Percentiles rank a stretch among this genome's conserved stretches.
phyloP scores from a whole-genome alignment of 306 rosid genomes.

The Datisca glomerata region DNA sequence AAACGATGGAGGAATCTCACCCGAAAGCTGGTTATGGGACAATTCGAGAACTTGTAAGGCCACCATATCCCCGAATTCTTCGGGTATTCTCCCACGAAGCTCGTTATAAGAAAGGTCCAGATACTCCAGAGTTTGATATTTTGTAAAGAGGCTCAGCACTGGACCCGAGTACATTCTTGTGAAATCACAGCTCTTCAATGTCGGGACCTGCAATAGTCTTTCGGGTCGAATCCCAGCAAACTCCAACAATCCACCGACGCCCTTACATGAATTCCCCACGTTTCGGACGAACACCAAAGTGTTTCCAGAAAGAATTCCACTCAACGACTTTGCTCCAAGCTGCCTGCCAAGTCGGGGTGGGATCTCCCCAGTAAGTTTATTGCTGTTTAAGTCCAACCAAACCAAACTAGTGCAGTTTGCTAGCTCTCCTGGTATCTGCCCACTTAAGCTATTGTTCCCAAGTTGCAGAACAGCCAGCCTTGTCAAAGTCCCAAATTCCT shows the following conservation, averaged over 20 bases:
- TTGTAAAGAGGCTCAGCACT: constrained; percentile 72
- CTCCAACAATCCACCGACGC: constrained; percentile 91
- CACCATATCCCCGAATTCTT: constrained; percentile 86
- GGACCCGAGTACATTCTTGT: constrained; percentile 84
- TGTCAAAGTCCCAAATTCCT: constrained; percentile 61
- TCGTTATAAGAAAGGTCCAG: constrained; percentile 89
- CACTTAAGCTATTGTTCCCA: constrained; percentile 78
- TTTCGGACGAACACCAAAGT: constrained; percentile 86
- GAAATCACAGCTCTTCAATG: constrained; percentile 81
- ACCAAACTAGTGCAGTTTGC: constrained; percentile 84
- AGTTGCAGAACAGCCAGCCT: constrained; percentile 88
- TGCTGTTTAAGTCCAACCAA: constrained; percentile 98
- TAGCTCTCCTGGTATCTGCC: constrained; percentile 76
- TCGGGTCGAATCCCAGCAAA: constrained; percentile 85
- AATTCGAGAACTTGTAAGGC: constrained; percentile 88
- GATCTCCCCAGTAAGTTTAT: constrained; percentile 88
- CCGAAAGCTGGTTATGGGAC: constrained; percentile 87
- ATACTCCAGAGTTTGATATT: constrained; percentile 87
- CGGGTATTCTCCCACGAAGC: constrained; percentile 81
- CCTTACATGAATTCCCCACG: constrained; percentile 81
- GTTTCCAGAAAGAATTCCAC: constrained; percentile 80
- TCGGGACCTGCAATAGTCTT: constrained; percentile 66
- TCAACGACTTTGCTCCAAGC: constrained; percentile 66
- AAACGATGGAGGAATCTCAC: constrained; percentile 79
- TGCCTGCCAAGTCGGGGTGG: constrained; percentile 92